phyloP scores from a whole-genome alignment of 129 eudicot species.

The Mikania micrantha region DNA sequence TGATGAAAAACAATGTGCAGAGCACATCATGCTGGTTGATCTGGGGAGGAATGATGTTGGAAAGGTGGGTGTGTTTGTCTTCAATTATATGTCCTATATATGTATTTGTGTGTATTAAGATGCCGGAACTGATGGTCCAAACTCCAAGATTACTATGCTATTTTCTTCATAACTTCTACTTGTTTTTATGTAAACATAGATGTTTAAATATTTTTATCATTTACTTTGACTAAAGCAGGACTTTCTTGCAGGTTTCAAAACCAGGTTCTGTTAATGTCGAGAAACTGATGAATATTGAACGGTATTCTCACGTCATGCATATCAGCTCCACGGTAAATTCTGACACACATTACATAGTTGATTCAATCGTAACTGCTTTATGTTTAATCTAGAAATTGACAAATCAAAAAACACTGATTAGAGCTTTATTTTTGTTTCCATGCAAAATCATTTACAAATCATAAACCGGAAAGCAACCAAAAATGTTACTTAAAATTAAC shows the following conservation, averaged over 20 bases:
- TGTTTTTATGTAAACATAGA: background rate
- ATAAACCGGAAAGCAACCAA: no score
- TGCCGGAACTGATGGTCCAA: background rate
- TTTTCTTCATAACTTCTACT: background rate
- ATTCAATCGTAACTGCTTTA: background rate
- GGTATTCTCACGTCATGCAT: conserved; percentile 99
- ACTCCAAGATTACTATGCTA: background rate
- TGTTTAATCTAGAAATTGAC: background rate
- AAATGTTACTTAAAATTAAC: background rate
- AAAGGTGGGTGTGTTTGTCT: conserved; percentile 47
- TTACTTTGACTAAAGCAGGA: conserved; percentile 7
- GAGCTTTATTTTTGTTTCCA: background rate
- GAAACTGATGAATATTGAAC: conserved; percentile 87
- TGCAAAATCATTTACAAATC: background rate
- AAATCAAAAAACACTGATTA: background rate
- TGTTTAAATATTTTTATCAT: background rate
- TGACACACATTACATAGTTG: conserved; percentile 1
- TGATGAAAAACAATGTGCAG: conserved; percentile 95
- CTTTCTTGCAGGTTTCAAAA: conserved; percentile 69
- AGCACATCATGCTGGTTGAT: conserved; percentile 99
- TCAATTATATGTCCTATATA: conserved; percentile 8
- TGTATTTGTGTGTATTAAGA: background rate
- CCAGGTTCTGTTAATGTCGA: conserved; percentile 93
- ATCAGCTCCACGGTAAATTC: conserved; percentile 91
- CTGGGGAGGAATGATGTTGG: conserved; percentile 99